Evolutionary conservation across 345 rosid species (phyloP).

Genomic region (Bruguiera gymnorhiza): DNA sequence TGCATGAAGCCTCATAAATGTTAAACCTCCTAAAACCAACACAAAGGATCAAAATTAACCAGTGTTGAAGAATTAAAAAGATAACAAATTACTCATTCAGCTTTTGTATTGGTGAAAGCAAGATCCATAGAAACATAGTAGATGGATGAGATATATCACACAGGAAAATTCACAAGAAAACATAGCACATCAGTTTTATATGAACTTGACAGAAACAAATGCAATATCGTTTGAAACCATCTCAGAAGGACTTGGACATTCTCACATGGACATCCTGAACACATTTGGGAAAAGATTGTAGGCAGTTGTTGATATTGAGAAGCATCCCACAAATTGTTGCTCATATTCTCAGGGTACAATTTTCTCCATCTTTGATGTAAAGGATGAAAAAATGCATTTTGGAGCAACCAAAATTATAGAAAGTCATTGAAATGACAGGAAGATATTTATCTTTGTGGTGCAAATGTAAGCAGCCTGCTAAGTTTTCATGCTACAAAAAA

Average conservation of each 20-base stretch:
- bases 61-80: background rate
- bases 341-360: conserved; percentile 2
- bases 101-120: background rate
- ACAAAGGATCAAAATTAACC: background rate
- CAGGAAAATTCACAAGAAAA: background rate
- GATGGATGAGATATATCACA: background rate
- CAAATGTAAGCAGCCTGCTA: background rate
- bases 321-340: background rate
- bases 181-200: background rate
- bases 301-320: background rate
- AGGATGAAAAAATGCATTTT: background rate
- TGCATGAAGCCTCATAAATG: background rate
- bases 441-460: background rate
- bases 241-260: background rate
- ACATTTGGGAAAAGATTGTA: background rate
- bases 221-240: background rate
- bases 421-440: conserved; percentile 8
- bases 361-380: background rate
- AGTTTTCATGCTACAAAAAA: conserved; percentile 10
- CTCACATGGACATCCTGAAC: background rate
- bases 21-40: background rate
- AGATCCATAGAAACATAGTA: background rate
- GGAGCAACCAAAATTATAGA: background rate
- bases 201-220: background rate
- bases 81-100: background rate